A percentile compares a stretch with the other conserved stretches of the same genome.
These are phyloP conservation scores for Penicillium malachiteum DNA, from an alignment of 495 filamentous ascomycete genomes.

Conservation along the genomic window DNA sequence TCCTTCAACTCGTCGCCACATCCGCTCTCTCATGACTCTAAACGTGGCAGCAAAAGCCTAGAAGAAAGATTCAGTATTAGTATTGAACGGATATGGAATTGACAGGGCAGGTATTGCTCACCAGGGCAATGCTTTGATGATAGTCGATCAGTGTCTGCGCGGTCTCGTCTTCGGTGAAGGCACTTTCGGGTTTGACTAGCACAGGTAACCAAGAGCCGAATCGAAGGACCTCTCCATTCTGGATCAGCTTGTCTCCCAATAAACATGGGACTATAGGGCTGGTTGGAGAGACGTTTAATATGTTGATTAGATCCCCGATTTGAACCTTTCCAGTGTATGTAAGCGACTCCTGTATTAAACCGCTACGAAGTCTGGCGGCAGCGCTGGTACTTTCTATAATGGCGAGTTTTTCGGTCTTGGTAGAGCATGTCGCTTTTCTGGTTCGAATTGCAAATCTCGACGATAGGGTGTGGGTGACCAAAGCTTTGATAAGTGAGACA, in stretches of 20 bases:
- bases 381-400: no score
- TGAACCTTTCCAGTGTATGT: no score
- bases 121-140: no score
- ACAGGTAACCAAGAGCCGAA: conserved; percentile 48
- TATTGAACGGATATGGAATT: no score
- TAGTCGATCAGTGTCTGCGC: no score
- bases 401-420: neutral
- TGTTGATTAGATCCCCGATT: neutral
- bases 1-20: no score
- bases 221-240: conserved; percentile 28
- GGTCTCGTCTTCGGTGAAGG: neutral
- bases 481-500: conserved; percentile 48
- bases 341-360: no score
- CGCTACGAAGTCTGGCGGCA: no score
- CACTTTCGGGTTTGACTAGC: neutral
- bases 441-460: conserved; percentile 41
- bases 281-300: conserved; percentile 37
- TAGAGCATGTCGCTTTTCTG: neutral
- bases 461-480: conserved; percentile 47
- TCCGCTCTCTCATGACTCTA: no score
- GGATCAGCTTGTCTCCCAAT: conserved; percentile 49
- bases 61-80: no score
- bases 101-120: no score
- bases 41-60: no score
- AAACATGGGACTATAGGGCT: conserved; percentile 46